Base-by-base conservation (phyloP, 2,329 filamentous ascomycete species). In the Teratosphaeria epicoccoides region DNA sequence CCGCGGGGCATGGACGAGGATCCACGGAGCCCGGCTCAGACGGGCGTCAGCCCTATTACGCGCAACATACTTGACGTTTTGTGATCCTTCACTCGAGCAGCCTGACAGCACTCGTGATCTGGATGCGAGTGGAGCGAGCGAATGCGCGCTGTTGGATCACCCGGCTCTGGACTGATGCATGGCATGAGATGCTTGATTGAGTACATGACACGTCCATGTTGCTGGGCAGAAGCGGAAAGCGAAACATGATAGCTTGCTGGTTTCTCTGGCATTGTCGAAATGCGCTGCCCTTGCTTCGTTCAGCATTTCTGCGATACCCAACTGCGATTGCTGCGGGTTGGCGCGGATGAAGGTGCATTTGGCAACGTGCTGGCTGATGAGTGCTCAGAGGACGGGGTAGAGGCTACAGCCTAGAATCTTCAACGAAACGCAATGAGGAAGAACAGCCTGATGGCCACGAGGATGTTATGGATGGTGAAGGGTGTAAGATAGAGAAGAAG, bases 51-150 rank as follows among this genome's bases (percentile, higher is more conserved):
- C 52, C 84, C 86, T 2, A 89, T 91, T 55, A 81, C 83, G 49
- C 76, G 86, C 52, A 89, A 84, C 53, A 91, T 91, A 61, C 84
- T 87, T 65, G 85, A 89, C 62, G 74, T 88, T 49, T 73, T 90
- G 68, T 89, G 76, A 77, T 17, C 14, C 9, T 4, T 20, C 33
- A 17, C 33, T 17, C n/a, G 10, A 40, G 17, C 14, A 17, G 33
- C 33, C 20, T 17, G 33, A 40, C n/a, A 7, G 33, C 33, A 40
- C 9, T 17, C 33, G 9, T n/a, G n/a, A n/a, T n/a, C n/a, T n/a
- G n/a, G n/a, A n/a, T n/a, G n/a, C n/a, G n/a, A n/a, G n/a, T n/a
- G n/a, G n/a, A n/a, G n/a, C n/a, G n/a, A n/a, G n/a, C n/a, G n/a
- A n/a, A n/a, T n/a, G n/a, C n/a, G n/a, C 14, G n/a, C n/a, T 20